phyloP scores from a whole-genome alignment of 352 stramenopile genomes.

The Thalassiosira hispida region DNA sequence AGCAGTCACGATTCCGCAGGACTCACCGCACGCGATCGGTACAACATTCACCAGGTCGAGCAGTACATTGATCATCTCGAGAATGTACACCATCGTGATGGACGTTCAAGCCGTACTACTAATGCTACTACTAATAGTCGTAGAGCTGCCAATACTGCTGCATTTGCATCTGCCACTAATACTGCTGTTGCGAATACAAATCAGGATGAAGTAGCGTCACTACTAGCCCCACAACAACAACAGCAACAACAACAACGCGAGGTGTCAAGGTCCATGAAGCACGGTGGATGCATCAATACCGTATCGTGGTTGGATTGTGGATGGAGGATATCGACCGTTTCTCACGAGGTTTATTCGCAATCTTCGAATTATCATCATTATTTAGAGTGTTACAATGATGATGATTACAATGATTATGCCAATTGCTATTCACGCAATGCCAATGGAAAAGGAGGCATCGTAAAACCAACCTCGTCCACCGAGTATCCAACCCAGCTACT shows the following conservation, averaged over 20 bases:
- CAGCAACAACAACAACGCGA: constrained; percentile 1
- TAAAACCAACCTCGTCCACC: too few relatives aligned
- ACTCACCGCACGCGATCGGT: background rate
- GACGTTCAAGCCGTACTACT: too few relatives aligned
- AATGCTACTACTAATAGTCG: too few relatives aligned
- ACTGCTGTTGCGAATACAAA: too few relatives aligned
- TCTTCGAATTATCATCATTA: background rate
- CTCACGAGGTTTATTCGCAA: background rate
- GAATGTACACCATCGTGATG: constrained; percentile 9
- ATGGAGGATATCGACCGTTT: constrained; percentile 50
- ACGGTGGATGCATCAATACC: constrained; percentile 83
- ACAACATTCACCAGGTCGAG: constrained; percentile 18
- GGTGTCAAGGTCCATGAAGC: constrained; percentile 68
- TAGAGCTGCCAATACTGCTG: background rate
- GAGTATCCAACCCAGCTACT: constrained; percentile 76
- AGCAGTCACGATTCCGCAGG: constrained; percentile 2
- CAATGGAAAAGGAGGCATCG: background rate
- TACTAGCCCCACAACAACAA: background rate
- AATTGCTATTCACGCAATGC: background rate
- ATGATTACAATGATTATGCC: constrained; percentile 8
- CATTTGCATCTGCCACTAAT: background rate
- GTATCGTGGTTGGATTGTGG: constrained; percentile 71
- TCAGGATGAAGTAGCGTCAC: too few relatives aligned
- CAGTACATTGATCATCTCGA: constrained; percentile 30
- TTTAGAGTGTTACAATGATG: background rate